Base-by-base conservation (phyloP, 192 early-diverging fungal genomes). In the Gonapodya sp. region DNA sequence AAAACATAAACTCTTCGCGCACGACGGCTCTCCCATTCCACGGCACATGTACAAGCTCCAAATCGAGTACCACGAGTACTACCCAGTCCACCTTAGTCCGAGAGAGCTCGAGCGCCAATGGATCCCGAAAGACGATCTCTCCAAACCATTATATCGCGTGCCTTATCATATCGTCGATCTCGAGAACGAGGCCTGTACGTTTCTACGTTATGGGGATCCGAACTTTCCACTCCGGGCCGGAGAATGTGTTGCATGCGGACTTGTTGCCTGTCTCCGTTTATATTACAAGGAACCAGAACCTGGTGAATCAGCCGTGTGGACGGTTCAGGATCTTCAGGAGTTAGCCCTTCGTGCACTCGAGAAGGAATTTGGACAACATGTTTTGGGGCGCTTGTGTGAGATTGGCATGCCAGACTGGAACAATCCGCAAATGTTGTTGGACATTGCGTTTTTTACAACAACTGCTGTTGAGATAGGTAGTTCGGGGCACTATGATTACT, bases 401-500 rank as follows among this genome's bases (percentile, higher is more conserved):
- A 64, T 64, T 24, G 46, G 46, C 8, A 8, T 64, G 46, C 46
- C 46, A 64, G 46, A 64, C 46, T 64, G 46, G 46, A 64, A 64
- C 24, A 64, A 64, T 64, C 46, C 46, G 8, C 46, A 64, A 64
- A 64, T 64, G 46, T 64, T 64, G 46, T 64, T 64, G 46, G 46
- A 64, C 46, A 64, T 64, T 64, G 46, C 46, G 8, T 64, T 64
- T 64, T 64, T 64, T 64, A 64, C 46, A 64, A 64, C 46, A 64
- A 64, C 46, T 64, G 46, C 46, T 16, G 46, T 64, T 64, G 46
- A 64, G 46, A 64, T 64, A 64, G 46, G 46, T 64, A 64, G 46
- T 64, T 64, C 46, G 46, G 46, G 46, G 8, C 46, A 64, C 46
- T 64, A 24, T 64, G 46, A 64, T 64, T 64, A 64, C 46, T 64